Percentiles rank a stretch among this genome's conserved stretches.
Conservation (phyloP, 192 early-diverging fungal genomes). For the Diversispora eburnea region DNA sequence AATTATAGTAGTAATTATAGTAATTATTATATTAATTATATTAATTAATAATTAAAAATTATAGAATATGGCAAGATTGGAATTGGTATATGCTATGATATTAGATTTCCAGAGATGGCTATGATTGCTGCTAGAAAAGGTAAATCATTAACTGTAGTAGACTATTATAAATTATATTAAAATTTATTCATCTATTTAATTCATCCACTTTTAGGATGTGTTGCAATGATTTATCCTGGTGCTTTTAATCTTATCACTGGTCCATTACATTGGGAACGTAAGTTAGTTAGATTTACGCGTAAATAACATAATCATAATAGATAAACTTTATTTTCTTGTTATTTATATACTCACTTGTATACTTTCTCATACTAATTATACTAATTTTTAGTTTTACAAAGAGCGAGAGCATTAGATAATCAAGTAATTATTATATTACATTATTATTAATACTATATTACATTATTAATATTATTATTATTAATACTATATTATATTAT, state of each 20-base stretch:
- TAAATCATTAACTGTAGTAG: neutral
- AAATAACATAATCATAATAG: neutral
- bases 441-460: neutral
- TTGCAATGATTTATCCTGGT: conserved; percentile 95
- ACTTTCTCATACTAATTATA: neutral
- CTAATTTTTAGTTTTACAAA: conserved; percentile 33
- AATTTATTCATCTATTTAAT: neutral
- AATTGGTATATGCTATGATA: conserved; percentile 95
- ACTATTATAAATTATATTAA: neutral
- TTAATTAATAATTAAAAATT: neutral
- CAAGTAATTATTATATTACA: conserved; percentile 37
- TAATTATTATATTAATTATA: neutral
- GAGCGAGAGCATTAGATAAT: conserved; percentile 82
- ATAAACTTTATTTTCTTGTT: neutral
- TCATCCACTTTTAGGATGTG: conserved; percentile 47
- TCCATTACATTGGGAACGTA: conserved; percentile 89
- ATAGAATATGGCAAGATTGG: conserved; percentile 81
- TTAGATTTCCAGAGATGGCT: conserved; percentile 93
- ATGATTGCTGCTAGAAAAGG: conserved; percentile 85
- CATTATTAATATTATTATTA: neutral
- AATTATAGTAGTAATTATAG: conserved; percentile 10
- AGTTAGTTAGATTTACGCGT: neutral
- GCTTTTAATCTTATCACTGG: conserved; percentile 97
- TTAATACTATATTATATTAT: neutral
- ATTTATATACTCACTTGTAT: neutral